Evolutionary conservation across 805 yeast genomes (phyloP).

Genomic region (Tetrapisispora namnaoensis): DNA sequence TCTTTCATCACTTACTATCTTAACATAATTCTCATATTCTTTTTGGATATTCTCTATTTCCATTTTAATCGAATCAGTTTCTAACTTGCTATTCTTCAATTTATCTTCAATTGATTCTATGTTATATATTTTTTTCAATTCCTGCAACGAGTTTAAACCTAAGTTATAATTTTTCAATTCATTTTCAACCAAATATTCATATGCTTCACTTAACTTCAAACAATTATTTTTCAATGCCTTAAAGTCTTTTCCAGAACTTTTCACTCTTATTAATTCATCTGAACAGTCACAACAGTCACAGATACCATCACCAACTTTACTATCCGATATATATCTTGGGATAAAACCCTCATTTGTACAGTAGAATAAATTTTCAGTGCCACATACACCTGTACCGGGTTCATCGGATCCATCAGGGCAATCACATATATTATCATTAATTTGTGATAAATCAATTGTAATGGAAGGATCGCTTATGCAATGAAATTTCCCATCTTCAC

Average conservation of each 20-base stretch:
- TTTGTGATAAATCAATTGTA: conserved; percentile 44
- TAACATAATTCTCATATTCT: conserved; percentile 12
- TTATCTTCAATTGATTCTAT: conserved; percentile 13
- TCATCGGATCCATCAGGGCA: conserved; percentile 98
- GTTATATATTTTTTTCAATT: conserved; percentile 11
- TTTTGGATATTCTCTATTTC: conserved; percentile 7
- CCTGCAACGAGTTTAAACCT: conserved; percentile 35
- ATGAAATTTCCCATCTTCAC: conserved; percentile 37
- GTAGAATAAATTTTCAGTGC: conserved; percentile 38
- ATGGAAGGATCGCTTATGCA: conserved; percentile 66
- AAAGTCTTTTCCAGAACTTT: not conserved
- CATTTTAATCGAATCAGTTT: conserved; percentile 4
- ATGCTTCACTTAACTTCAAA: conserved; percentile 18
- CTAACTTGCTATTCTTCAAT: conserved; percentile 4
- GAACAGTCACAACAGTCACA: conserved; percentile 98
- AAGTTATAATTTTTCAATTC: conserved; percentile 52
- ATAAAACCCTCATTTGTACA: conserved; percentile 69
- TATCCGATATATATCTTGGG: conserved; percentile 53
- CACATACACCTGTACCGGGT: conserved; percentile 88
- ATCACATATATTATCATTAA: conserved; percentile 88
- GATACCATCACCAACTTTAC: conserved; percentile 74
- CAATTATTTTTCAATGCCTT: not conserved
- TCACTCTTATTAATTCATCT: conserved; percentile 45
- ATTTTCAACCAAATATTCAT: conserved; percentile 17
- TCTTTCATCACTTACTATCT: conserved; percentile 14